These are phyloP conservation scores for Bimuria novae-zelandiae DNA, from an alignment of 2,329 filamentous ascomycete species.

Conservation along the genomic window DNA sequence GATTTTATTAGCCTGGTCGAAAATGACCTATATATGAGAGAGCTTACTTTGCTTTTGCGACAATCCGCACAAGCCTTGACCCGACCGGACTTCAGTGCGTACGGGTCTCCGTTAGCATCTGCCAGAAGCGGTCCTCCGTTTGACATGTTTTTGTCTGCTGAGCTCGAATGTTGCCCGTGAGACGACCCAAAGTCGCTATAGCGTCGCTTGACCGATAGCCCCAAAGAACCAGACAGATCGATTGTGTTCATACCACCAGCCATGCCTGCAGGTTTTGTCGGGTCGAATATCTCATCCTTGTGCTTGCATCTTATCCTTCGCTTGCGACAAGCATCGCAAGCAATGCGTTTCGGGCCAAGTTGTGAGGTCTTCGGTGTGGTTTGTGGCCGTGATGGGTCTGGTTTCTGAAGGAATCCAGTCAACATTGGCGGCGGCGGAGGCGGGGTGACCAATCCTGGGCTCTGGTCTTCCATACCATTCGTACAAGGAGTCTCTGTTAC, in stretches of 20 bases:
- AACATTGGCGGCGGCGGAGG: conserved; percentile 34
- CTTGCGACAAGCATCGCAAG: conserved; percentile 66
- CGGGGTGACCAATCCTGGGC: conserved; percentile 12
- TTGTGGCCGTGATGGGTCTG: conserved; percentile 44
- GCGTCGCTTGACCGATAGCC: conserved; percentile 40
- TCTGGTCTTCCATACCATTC: conserved; percentile 15
- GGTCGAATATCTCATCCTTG: conserved; percentile 57
- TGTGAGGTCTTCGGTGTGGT: conserved; percentile 61
- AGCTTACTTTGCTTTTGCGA: conserved; percentile 67
- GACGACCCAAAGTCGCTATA: conserved; percentile 34
- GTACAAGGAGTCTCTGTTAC: conserved; percentile 22
- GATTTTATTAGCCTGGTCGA: conserved; percentile 26
- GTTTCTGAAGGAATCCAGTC: conserved; percentile 43
- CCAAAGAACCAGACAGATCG: conserved; percentile 37
- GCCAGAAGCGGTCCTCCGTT: conserved; percentile 3
- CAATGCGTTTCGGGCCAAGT: conserved; percentile 63
- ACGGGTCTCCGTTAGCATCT: conserved; percentile 40
- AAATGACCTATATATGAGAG: background rate
- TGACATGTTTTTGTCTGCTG: conserved; percentile 12
- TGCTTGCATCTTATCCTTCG: conserved; percentile 67
- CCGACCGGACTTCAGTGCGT: conserved; percentile 60
- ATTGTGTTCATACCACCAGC: conserved; percentile 34
- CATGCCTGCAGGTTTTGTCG: conserved; percentile 28
- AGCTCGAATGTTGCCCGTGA: conserved; percentile 10
- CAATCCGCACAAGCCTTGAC: conserved; percentile 70